Percentiles rank a stretch among this genome's conserved stretches.
These are phyloP conservation scores for Betula pendula DNA, from an alignment of 306 rosid species.

Conservation along the genomic window DNA sequence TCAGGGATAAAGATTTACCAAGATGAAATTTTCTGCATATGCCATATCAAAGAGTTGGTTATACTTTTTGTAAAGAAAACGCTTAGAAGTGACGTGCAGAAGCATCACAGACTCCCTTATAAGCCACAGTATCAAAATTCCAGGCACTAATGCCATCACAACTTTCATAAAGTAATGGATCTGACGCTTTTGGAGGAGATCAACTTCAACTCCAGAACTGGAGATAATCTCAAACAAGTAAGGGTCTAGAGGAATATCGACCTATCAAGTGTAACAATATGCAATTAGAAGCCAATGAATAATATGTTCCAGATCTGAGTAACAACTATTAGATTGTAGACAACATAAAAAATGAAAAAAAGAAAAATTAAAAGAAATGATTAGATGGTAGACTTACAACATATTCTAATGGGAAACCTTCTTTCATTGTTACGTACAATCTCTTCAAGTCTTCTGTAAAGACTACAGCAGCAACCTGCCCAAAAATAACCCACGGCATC, in stretches of 20 bases:
- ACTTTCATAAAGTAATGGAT: constrained; percentile 90
- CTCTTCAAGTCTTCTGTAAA: constrained; percentile 85
- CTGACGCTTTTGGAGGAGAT: constrained; percentile 83
- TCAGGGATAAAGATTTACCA: constrained; percentile 53
- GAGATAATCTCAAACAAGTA: constrained; percentile 82
- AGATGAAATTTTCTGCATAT: constrained; percentile 84
- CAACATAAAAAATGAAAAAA: constrained; percentile 11
- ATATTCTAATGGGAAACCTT: constrained; percentile 92
- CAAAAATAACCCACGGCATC: constrained; percentile 38
- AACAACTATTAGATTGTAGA: constrained; percentile 27
- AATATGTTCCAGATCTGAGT: constrained; percentile 26
- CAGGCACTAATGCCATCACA: constrained; percentile 74
- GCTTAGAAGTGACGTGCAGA: constrained; percentile 66
- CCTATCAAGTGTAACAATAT: constrained; percentile 53
- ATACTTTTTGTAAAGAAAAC: constrained; percentile 84
- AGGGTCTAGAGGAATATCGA: constrained; percentile 94
- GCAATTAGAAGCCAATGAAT: constrained; percentile 14
- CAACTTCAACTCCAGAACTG: constrained; percentile 91
- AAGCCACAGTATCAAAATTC: constrained; percentile 82
- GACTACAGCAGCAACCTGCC: constrained; percentile 92
- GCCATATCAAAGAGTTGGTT: constrained; percentile 92
- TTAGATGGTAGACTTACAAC: constrained; percentile 57
- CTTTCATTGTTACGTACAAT: constrained; percentile 87
- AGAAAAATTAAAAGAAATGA: neutral
- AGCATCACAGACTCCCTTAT: constrained; percentile 79